Evolutionary conservation across 2,329 filamentous ascomycete species (phyloP).

Genomic region (Colletotrichum spinosum): DNA sequence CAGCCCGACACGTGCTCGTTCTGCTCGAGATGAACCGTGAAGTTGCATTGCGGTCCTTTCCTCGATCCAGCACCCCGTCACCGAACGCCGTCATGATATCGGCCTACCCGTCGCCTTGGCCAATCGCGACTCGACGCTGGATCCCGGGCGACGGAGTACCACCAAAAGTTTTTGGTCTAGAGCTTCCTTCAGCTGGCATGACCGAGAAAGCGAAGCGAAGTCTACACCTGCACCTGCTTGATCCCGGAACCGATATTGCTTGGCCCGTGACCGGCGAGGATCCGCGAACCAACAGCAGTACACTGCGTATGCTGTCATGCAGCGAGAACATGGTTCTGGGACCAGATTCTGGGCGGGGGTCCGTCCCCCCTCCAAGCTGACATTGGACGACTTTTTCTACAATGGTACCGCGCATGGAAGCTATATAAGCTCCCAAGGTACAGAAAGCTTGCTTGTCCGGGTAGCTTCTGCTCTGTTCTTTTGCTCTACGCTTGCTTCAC

Average conservation of each 20-base stretch:
- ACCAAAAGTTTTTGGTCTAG: conserved; percentile 23
- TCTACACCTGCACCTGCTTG: conserved; percentile 14
- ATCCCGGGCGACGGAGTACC: conserved; percentile 25
- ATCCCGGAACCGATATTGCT: conserved; percentile 3
- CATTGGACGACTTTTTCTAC: conserved; percentile 23
- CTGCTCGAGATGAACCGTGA: conserved; percentile 31
- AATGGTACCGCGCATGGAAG: conserved; percentile 1
- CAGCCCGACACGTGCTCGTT: conserved; percentile 30
- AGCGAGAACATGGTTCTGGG: conserved; percentile 13
- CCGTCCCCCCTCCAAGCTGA: conserved; percentile 9
- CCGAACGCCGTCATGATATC: conserved; percentile 30
- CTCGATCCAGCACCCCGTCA: conserved; percentile 22
- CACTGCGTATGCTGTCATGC: conserved; percentile 26
- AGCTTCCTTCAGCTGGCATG: conserved; percentile 19
- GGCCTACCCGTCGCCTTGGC: conserved; percentile 20
- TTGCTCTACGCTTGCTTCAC: conserved; percentile 14
- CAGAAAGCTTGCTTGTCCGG: conserved; percentile 15
- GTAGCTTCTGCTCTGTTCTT: background rate
- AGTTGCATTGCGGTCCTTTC: conserved; percentile 23
- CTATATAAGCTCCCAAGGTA: conserved; percentile 34
- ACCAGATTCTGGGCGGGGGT: conserved; percentile 11
- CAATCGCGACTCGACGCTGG: conserved; percentile 15
- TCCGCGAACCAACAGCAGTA: conserved; percentile 22
- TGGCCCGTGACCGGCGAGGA: conserved; percentile 23
- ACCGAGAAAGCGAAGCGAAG: conserved; percentile 7